Conservation (phyloP, 2,329 filamentous ascomycete genomes). For the Sphaceloma murrayae region DNA sequence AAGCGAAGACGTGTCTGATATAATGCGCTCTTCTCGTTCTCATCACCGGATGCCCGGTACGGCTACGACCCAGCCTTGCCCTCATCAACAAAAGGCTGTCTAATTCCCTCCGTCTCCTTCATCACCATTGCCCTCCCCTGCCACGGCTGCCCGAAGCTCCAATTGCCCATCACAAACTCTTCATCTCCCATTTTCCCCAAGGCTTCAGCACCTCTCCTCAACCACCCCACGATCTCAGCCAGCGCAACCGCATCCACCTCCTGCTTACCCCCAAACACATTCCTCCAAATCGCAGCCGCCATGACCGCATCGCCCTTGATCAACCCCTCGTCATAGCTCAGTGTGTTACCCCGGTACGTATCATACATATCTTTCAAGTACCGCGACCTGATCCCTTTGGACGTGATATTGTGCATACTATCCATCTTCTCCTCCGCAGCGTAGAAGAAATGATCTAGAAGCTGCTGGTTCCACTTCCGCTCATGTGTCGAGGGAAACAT, state of each 20-base stretch:
- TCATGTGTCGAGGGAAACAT: conserved; percentile 62
- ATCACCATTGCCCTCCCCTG: conserved; percentile 28
- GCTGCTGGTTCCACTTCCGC: conserved; percentile 73
- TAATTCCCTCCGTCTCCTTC: conserved; percentile 27
- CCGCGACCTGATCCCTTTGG: conserved; percentile 47
- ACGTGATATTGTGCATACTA: conserved; percentile 59
- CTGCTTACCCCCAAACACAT: conserved; percentile 69
- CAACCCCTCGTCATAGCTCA: conserved; percentile 76
- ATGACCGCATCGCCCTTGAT: conserved; percentile 67
- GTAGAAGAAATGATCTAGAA: conserved; percentile 93
- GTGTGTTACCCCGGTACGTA: conserved; percentile 80
- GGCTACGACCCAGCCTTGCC: conserved; percentile 18
- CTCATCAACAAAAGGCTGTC: conserved; percentile 22
- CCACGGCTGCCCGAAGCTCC: conserved; percentile 43
- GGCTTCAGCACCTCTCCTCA: conserved; percentile 48
- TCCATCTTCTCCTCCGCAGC: conserved; percentile 78
- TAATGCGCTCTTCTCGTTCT: no score
- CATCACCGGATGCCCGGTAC: no score
- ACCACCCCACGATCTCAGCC: conserved; percentile 53
- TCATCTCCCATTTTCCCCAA: conserved; percentile 47
- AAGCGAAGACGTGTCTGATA: no score
- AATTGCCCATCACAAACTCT: conserved; percentile 37
- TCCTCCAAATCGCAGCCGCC: conserved; percentile 81
- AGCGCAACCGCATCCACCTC: conserved; percentile 53
- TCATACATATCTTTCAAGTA: conserved; percentile 79